Conservation (phyloP, 768 basidiomycete genomes). For the Kockovaella imperatae region DNA sequence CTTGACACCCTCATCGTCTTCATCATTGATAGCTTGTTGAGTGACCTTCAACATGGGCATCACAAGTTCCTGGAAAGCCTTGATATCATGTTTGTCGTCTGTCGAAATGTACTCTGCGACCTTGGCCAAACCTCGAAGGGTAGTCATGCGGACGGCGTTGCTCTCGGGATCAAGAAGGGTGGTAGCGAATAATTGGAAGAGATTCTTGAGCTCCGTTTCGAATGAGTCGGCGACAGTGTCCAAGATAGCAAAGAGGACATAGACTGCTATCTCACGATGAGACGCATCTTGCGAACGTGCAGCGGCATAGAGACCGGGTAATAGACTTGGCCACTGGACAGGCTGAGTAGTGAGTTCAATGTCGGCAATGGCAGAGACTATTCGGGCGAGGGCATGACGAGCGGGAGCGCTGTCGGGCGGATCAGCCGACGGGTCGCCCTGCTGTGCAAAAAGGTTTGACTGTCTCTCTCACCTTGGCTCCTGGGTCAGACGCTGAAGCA, state of each 20-base stretch:
- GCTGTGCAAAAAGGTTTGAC: background rate
- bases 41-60: slow-evolving; percentile 84
- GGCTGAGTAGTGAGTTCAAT: slow-evolving; percentile 59
- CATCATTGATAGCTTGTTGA: slow-evolving; percentile 67
- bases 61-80: slow-evolving; percentile 76
- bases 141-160: slow-evolving; percentile 79
- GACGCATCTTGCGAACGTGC: slow-evolving; percentile 59
- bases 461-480: slow-evolving; percentile 61
- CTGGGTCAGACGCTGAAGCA: slow-evolving; percentile 67
- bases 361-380: slow-evolving; percentile 83
- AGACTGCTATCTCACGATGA: slow-evolving; percentile 87
- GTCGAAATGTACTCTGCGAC: slow-evolving; percentile 85
- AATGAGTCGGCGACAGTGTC: slow-evolving; percentile 88
- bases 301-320: slow-evolving; percentile 76
- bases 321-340: slow-evolving; percentile 66
- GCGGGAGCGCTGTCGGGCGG: slow-evolving; percentile 62
- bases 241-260: slow-evolving; percentile 70
- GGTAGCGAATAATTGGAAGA: slow-evolving; percentile 71
- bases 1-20: slow-evolving; percentile 72
- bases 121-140: slow-evolving; percentile 82
- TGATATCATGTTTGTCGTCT: slow-evolving; percentile 78
- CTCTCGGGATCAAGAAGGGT: slow-evolving; percentile 76
- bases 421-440: no score
- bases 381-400: slow-evolving; percentile 84
- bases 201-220: slow-evolving; percentile 48